Evolutionary conservation across 352 stramenopile genomes (phyloP), one percentile per base, ranked within the genome.

Genomic region (Phytophthora sansomeana): DNA sequence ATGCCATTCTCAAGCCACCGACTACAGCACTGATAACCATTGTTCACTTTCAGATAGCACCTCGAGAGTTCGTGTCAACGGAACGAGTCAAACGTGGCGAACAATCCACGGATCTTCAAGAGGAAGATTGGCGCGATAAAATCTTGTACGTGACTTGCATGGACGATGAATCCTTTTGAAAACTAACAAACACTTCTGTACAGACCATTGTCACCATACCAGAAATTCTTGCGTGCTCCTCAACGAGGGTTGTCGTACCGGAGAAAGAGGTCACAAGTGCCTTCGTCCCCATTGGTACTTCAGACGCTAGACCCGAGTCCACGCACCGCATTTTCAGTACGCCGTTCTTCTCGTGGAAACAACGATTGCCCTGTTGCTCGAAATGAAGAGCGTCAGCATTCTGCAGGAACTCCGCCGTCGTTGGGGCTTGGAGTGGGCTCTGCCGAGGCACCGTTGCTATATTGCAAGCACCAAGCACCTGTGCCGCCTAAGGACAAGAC

Each of bases 381-480:
- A 43, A 13, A 38, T 32, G 57, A 68, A 44, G 46, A 60, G 6
- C 33, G 56, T 10, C 47, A 66, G 3, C 46, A 53, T 28, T 60
- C 47, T 17, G 4, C 17, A 26, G 50, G 67, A 36, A 28, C 7
- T 2, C 19, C 32, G 24, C 21, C 66, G 42, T 14, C 24, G 5
- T 26, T 71, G 17, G 49, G 60, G 43, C 67, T 75, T 46, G 65
- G 63, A 26, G 36, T 64, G 5, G 58, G 54, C 28, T 51, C 51
- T 30, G 39, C 48, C 16, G 46, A 52, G 1, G 39, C 55, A 0
- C 77, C 78, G 1, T 41, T 90, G 33, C 58, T 83, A 44, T 90
- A 88, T 54, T 86, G 74, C 59, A 88, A 88, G 50, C 78, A 88
- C 44, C 75, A 89, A 42, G 79, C 72, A 7, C 80, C 78, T 8